These are phyloP conservation scores for Epipyxis sp. DNA, from an alignment of 108 stramenopile genomes.

Conservation along the genomic window DNA sequence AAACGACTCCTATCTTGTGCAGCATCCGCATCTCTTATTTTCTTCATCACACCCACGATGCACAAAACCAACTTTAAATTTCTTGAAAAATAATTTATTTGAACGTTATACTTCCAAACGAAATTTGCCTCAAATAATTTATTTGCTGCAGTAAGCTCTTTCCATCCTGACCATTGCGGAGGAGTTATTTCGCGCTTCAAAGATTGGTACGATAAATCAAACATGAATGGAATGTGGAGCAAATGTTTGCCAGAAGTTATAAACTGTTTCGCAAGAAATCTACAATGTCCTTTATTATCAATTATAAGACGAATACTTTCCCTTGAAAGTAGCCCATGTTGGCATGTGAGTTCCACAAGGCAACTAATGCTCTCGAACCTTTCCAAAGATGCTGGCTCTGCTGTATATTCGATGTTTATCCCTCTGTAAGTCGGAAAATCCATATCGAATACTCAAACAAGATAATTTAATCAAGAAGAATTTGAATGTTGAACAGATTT, in stretches of 20 bases:
- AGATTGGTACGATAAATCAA: background rate
- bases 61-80: background rate
- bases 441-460: no score
- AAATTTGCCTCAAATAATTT: background rate
- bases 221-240: background rate
- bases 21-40: background rate
- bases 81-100: conserved; percentile 1
- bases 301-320: conserved; percentile 1
- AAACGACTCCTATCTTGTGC: background rate
- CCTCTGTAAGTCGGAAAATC: background rate
- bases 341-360: background rate
- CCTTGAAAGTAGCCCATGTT: background rate
- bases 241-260: background rate
- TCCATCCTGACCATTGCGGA: background rate
- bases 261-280: conserved; percentile 4
- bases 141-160: background rate
- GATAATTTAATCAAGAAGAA: no score
- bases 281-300: background rate
- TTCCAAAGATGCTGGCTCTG: background rate
- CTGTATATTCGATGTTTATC: background rate
- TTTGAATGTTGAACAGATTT: no score
- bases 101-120: no score
- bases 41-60: conserved; percentile 5
- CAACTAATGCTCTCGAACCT: background rate
- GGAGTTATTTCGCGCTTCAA: background rate